Evolutionary conservation across 768 basidiomycete genomes (phyloP).

Genomic region (Lentinula sp.): DNA sequence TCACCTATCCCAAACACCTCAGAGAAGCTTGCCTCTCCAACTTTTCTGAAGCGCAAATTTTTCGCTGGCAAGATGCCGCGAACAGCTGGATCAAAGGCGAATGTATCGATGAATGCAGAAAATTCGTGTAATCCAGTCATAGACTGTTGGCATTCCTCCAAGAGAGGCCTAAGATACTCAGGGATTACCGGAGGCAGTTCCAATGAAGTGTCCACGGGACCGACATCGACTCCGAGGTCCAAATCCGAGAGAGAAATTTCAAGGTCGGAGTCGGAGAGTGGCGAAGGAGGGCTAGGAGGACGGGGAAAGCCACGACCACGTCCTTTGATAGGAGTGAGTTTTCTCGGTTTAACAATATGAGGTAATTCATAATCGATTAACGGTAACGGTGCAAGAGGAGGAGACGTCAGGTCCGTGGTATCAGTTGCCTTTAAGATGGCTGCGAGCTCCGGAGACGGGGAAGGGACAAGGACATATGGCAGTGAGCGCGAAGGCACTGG

Average conservation of each 20-base stretch:
- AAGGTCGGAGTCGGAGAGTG: slow-evolving; percentile 46
- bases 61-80: slow-evolving; percentile 11
- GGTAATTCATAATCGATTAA: slow-evolving; percentile 18
- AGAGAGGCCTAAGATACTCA: slow-evolving; percentile 52
- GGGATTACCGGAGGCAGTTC: slow-evolving; percentile 30
- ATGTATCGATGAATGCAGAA: slow-evolving; percentile 76
- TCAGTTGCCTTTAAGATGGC: neutral
- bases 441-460: neutral
- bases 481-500: neutral
- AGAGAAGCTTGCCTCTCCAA: slow-evolving; percentile 95
- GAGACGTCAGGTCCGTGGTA: neutral
- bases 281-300: slow-evolving; percentile 50
- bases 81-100: slow-evolving; percentile 71
- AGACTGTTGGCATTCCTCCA: slow-evolving; percentile 68
- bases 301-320: slow-evolving; percentile 32
- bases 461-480: neutral
- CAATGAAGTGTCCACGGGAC: slow-evolving; percentile 12
- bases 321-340: slow-evolving; percentile 59
- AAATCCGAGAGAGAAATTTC: slow-evolving; percentile 47
- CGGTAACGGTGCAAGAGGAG: neutral
- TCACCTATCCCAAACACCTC: slow-evolving; percentile 92
- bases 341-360: slow-evolving; percentile 42
- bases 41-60: slow-evolving; percentile 59
- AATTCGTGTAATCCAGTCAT: slow-evolving; percentile 64
- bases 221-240: slow-evolving; percentile 21